Base-by-base conservation (phyloP, 768 basidiomycete genomes). In the Tephrocybe rancida region DNA sequence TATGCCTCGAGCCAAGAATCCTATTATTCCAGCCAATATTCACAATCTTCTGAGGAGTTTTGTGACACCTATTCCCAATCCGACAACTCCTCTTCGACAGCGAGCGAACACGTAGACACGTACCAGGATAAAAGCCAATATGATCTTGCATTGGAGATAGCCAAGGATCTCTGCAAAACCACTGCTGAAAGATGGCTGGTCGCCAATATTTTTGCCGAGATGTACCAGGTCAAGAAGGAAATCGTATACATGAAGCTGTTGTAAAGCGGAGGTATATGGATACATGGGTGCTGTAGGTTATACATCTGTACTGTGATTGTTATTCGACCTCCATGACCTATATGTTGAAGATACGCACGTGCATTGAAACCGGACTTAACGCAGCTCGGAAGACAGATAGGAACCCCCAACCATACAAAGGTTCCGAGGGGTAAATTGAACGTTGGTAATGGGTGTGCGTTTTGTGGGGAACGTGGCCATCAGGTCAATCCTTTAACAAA, bases 351-450 rank as follows among this genome's bases (percentile, higher is more conserved):
- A 45, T 16, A 43, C 35, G 16, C 25, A 50, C 43, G 13, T 25
- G 16, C 18, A 37, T 16, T 29, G 27, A 13, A 29, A 21, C 49
- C 16, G 26, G 25, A 35, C 26, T 48, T 64, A 84, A 68, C 82
- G 74, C 47, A 73, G 66, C 52, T 88, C 88, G 0, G 84, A 77
- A 19, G 87, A 73, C 37, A 85, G 72, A 65, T 86, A 88, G 38
- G 78, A 79, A 5, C 96, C 96, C 16, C 90, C 88, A 41, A 90
- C 92, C 51, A 98, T 73, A 69, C 93, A 95, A 29, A 99, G 79
- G 70, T 99, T 99, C 13, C 96, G 84, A 25, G 94, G 85, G 8
- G 97, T 98, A 64, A 98, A 97, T 60, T 97, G 92, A 9, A 95
- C 87, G 63, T 95, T 89, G 22, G 85, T 84, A 60, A 98, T 83